Percentiles rank a stretch among this genome's conserved stretches.
Conservation (phyloP, 140 eudicot species). For the Flaveria floridana region DNA sequence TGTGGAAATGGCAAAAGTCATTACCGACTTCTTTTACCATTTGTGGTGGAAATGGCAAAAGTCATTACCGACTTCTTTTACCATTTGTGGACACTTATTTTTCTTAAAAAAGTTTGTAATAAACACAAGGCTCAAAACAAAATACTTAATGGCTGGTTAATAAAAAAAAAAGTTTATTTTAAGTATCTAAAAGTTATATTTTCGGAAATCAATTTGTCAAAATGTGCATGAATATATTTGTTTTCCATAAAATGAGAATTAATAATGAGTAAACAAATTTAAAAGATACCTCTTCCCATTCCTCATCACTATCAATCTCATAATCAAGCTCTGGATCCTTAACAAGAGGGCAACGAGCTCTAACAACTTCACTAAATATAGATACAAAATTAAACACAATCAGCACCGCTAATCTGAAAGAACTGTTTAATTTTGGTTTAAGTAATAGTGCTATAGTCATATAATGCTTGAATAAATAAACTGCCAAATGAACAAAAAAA, state of each 20-base stretch:
- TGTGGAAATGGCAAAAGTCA: not conserved
- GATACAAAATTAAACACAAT: slow-evolving; percentile 1
- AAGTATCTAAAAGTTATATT: not conserved
- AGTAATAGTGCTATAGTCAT: not conserved
- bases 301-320: slow-evolving; percentile 95
- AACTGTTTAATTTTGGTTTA: not conserved
- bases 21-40: not conserved
- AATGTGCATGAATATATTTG: not conserved
- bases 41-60: not conserved
- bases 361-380: slow-evolving; percentile 48
- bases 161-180: not conserved
- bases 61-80: not conserved
- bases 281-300: slow-evolving; percentile 89
- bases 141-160: not conserved
- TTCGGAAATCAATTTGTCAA: not conserved
- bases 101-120: not conserved
- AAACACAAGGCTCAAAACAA: slow-evolving; percentile 5
- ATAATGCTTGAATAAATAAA: not conserved
- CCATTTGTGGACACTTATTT: not conserved
- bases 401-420: slow-evolving; percentile 1
- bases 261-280: not conserved
- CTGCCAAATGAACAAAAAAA: not conserved
- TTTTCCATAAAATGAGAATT: not conserved
- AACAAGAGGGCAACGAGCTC: slow-evolving; percentile 67
- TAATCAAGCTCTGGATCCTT: slow-evolving; percentile 87